These are phyloP conservation scores for Lepiota subincarnata DNA, from an alignment of 768 basidiomycete genomes.

Conservation along the genomic window DNA sequence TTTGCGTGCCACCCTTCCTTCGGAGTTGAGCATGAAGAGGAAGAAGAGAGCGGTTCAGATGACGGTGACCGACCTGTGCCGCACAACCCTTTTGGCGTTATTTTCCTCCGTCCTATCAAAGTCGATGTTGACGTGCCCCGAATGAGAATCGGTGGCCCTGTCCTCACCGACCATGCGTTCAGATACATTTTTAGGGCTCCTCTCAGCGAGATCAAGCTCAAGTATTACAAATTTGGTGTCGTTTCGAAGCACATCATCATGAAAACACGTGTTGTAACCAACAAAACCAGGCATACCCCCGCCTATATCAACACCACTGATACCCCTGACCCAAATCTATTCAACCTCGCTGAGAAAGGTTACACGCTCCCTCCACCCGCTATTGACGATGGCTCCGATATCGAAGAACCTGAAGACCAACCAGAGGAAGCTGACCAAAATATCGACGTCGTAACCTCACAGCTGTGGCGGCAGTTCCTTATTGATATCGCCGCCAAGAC, in stretches of 20 bases:
- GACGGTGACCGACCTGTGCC: not conserved
- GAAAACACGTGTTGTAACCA: slow-evolving; percentile 1
- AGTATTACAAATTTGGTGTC: slow-evolving; percentile 3
- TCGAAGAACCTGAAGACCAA: slow-evolving; percentile 3
- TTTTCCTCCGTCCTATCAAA: slow-evolving; percentile 12
- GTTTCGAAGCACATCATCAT: not conserved
- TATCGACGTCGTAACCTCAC: slow-evolving; percentile 13
- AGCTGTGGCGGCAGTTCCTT: slow-evolving; percentile 22
- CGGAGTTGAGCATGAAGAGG: not conserved
- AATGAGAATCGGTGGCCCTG: not conserved
- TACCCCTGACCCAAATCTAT: not conserved
- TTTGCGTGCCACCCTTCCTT: not conserved
- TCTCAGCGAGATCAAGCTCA: not conserved
- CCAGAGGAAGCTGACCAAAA: not conserved
- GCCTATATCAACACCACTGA: not conserved
- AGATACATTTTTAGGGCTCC: slow-evolving; percentile 12
- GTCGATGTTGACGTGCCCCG: slow-evolving; percentile 1
- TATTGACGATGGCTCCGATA: slow-evolving; percentile 15
- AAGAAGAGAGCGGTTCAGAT: not conserved
- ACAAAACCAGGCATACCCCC: slow-evolving; percentile 12
- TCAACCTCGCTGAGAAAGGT: slow-evolving; percentile 4
- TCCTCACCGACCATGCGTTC: slow-evolving; percentile 8
- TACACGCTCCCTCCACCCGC: slow-evolving; percentile 1
- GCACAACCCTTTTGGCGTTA: slow-evolving; percentile 7
- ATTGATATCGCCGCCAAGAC: slow-evolving; percentile 18